Conservation (phyloP, 2,329 filamentous ascomycete genomes). For the Aspergillus arachidicola region DNA sequence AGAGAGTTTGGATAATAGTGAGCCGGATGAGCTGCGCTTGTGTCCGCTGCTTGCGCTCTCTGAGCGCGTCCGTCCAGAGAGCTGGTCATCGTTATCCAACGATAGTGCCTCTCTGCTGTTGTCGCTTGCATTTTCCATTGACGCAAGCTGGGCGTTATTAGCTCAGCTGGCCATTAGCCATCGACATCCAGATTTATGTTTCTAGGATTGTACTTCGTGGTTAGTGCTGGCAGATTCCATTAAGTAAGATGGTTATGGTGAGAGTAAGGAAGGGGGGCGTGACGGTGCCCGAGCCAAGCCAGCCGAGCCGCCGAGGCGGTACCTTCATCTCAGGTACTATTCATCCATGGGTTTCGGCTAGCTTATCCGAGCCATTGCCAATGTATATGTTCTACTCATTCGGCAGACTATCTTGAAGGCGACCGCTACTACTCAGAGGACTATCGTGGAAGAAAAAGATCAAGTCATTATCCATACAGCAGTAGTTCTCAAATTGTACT, state of each 20-base stretch:
- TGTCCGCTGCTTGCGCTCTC: constrained; percentile 43
- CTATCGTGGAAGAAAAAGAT: not conserved
- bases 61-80: constrained; percentile 33
- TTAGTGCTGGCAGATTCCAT: not conserved
- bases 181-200: constrained; percentile 22
- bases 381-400: not conserved
- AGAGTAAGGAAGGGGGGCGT: not conserved
- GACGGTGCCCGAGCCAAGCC: not conserved
- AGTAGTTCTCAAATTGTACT: not conserved
- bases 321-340: not conserved
- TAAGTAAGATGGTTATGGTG: not conserved
- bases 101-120: constrained; percentile 29
- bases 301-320: not conserved
- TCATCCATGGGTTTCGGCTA: not conserved
- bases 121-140: constrained; percentile 41
- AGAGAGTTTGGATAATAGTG: constrained; percentile 68
- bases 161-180: constrained; percentile 24
- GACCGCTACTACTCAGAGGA: not conserved
- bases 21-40: constrained; percentile 62
- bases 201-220: constrained; percentile 5
- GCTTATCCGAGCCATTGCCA: no score
- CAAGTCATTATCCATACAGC: not conserved
- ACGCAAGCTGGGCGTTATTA: constrained; percentile 25
- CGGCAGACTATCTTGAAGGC: not conserved
- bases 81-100: constrained; percentile 25